A percentile compares a stretch with the other conserved stretches of the same genome.
phyloP scores from a whole-genome alignment of 169 alveolate species.

The Plasmodium gallinaceum region DNA sequence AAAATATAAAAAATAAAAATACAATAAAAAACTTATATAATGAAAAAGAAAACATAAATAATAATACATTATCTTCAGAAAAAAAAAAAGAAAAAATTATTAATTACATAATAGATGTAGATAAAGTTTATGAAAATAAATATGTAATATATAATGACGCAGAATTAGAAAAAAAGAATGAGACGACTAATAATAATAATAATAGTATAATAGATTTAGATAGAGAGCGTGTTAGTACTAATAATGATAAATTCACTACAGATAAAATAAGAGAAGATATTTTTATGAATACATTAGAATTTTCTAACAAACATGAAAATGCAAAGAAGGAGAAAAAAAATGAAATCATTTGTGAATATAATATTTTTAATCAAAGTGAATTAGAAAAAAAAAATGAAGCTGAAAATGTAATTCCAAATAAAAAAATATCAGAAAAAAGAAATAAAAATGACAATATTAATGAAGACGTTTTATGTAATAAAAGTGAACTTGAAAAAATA shows the following conservation, averaged over 20 bases:
- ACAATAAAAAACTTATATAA: conserved; percentile 14
- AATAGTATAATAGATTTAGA: neutral
- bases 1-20: conserved; percentile 10
- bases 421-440: neutral
- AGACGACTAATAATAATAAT: neutral
- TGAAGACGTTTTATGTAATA: neutral
- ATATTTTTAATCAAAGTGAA: neutral
- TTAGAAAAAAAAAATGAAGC: neutral
- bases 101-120: conserved; percentile 43
- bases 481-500: conserved; percentile 54
- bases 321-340: neutral
- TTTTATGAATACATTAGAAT: neutral
- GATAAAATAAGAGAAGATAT: neutral
- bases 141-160: conserved; percentile 12
- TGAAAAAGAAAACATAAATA: conserved; percentile 7
- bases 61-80: neutral
- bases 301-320: neutral
- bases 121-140: conserved; percentile 36
- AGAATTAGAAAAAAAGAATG: neutral
- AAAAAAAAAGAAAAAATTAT: conserved; percentile 11
- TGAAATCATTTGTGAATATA: neutral
- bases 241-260: neutral
- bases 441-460: neutral
- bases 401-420: conserved; percentile 23
- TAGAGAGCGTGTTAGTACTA: neutral